A percentile compares a stretch with the other conserved stretches of the same genome.
These are phyloP conservation scores for Sphaerobolus stellatus DNA, from an alignment of 1,284 basidiomycete genomes.

Conservation along the genomic window DNA sequence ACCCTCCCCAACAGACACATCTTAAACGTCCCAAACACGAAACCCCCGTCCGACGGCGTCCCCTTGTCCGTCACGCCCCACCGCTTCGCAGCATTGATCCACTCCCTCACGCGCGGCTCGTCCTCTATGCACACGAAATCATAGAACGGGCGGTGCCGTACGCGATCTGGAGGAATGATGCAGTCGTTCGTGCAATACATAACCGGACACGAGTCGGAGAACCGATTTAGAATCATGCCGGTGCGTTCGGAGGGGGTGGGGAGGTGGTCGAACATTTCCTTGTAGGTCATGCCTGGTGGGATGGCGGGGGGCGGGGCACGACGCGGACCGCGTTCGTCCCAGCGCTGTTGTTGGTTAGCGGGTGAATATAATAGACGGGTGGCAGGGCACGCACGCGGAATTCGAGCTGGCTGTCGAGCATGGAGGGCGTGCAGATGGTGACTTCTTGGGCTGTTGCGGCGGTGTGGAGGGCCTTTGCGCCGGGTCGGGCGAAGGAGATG, in stretches of 20 bases:
- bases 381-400: constrained; percentile 51
- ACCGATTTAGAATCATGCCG: constrained; percentile 72
- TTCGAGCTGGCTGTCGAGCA: constrained; percentile 53
- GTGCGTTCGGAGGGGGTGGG: constrained; percentile 51
- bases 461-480: constrained; percentile 70
- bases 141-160: constrained; percentile 68
- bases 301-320: constrained; percentile 17
- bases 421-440: constrained; percentile 63
- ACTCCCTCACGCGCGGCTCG: constrained; percentile 60
- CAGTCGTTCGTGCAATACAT: constrained; percentile 71
- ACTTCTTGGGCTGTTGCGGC: constrained; percentile 78
- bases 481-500: constrained; percentile 69
- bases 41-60: constrained; percentile 76
- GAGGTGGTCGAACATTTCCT: constrained; percentile 14
- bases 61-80: constrained; percentile 77
- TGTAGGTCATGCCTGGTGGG: constrained; percentile 15
- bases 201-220: constrained; percentile 60
- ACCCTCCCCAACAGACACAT: constrained; percentile 57
- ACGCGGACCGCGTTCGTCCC: constrained; percentile 52
- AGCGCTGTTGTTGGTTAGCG: constrained; percentile 47
- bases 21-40: constrained; percentile 70
- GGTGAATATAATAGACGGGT: background rate
- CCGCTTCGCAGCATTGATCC: constrained; percentile 71
- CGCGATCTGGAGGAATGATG: constrained; percentile 52
- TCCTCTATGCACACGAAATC: constrained; percentile 66